Evolutionary conservation across 257 asterid genomes (phyloP).

Genomic region (Asclepias syriaca): DNA sequence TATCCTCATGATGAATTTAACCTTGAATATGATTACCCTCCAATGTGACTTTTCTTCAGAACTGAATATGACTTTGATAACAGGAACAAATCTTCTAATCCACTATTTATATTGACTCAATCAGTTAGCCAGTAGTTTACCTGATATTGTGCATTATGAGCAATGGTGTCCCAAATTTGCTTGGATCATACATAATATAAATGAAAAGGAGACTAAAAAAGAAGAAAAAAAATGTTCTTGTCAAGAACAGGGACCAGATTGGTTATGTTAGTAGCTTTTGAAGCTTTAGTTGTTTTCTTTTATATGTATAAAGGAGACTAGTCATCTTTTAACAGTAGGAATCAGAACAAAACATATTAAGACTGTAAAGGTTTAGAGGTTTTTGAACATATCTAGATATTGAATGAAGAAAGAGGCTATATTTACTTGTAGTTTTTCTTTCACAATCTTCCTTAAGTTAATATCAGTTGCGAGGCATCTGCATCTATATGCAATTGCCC

Average conservation of each 20-base stretch:
- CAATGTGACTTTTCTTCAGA: background rate
- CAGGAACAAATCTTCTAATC: background rate
- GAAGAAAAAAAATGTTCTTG: too few species aligned
- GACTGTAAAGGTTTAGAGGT: background rate
- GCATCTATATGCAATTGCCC: background rate
- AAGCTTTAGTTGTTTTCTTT: background rate
- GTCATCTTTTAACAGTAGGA: background rate
- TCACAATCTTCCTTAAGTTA: background rate
- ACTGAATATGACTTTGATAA: background rate
- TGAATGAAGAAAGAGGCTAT: background rate
- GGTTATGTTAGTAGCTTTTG: background rate
- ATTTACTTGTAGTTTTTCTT: background rate
- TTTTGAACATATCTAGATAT: background rate
- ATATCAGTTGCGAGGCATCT: background rate
- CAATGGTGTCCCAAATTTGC: background rate
- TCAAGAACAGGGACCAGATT: background rate
- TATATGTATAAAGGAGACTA: background rate
- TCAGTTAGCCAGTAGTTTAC: background rate
- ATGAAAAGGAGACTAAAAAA: background rate
- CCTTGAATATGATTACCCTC: background rate
- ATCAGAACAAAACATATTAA: too few species aligned
- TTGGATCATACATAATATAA: background rate
- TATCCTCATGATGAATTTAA: background rate
- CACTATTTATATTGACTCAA: background rate
- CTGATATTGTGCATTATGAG: background rate